Evolutionary conservation across 2,329 filamentous ascomycete genomes (phyloP).

Genomic region (Diaporthe batatas): DNA sequence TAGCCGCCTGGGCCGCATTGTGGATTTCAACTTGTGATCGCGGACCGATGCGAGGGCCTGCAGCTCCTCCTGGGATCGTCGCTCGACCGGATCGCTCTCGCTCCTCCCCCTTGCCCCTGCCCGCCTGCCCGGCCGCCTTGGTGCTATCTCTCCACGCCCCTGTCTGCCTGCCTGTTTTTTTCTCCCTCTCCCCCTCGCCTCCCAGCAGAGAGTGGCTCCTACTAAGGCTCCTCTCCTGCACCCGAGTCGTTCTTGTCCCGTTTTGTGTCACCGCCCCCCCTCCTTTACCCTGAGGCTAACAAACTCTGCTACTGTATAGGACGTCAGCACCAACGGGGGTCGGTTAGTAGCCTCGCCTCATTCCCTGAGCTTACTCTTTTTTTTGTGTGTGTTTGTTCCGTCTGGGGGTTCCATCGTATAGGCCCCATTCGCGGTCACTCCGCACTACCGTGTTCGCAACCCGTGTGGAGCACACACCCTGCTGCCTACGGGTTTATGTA

Average conservation of each 20-base stretch:
- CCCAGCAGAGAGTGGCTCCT: not conserved
- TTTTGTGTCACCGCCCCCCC: constrained; percentile 23
- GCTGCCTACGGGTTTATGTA: not conserved
- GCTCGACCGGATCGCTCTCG: constrained; percentile 22
- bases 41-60: constrained; percentile 39
- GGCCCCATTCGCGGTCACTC: constrained; percentile 7
- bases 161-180: too few relatives aligned
- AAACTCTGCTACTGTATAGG: constrained; percentile 28
- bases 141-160: not conserved
- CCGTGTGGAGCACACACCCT: constrained; percentile 2
- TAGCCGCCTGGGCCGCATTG: constrained; percentile 29
- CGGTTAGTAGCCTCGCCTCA: constrained; percentile 33
- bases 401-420: not conserved
- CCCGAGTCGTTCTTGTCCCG: constrained; percentile 34
- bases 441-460: not conserved
- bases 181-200: not conserved
- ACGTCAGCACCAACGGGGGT: constrained; percentile 27
- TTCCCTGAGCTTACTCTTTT: constrained; percentile 3
- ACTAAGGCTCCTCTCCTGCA: not conserved
- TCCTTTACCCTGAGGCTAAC: constrained; percentile 27
- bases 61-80: constrained; percentile 32
- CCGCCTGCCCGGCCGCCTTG: too few relatives aligned
- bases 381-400: not conserved
- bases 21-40: constrained; percentile 37
- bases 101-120: not conserved